Base-by-base conservation (phyloP, 2,329 filamentous ascomycete species). In the Hypoxylon sp. region DNA sequence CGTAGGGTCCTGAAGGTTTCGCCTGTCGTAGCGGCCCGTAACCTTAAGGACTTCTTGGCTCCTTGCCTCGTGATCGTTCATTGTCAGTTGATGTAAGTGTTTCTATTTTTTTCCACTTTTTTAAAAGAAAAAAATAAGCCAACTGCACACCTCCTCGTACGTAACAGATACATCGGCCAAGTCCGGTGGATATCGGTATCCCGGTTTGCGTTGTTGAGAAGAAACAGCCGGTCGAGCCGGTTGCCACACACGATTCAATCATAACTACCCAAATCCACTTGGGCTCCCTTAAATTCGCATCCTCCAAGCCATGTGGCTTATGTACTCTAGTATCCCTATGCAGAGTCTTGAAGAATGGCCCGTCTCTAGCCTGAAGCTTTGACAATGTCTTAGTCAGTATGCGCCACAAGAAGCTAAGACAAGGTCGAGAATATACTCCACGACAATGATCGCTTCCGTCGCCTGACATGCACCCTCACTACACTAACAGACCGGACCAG, bases 1-100 rank as follows among this genome's bases (percentile, higher is more conserved):
- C 12, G 36, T 44, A 40, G 38, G 51, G 40, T 26, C 12, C 44
- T 26, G 14, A 61, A 61, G 36, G 60, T 64, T 64, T 28, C 30
- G 52, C 12, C 38, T 45, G 24, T 24, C 30, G 50, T 22, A 7
- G 42, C 55, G 55, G 55, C 28, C 61, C 61, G 51, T 3, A 61
- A 50, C 58, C 36, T 45, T 61, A 55, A 38, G 14, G 28, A 20
- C 18, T 24, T 54, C 38, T 24, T n/a, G 24, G 51, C 9, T 4
- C 5, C 14, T 45, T 28, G 6, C 9, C 36, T 18, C n/a, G n/a
- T 38, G 36, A 8, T 16, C 18, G 4, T 18, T 18, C 14, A n/a
- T n/a, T 16, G 6, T 18, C 18, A 38, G 1, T 26, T 26, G 6
- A 38, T 12, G 8, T 8, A 16, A 38, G 36, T 38, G 36, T 38